Evolutionary conservation across 345 rosid species (phyloP).

Genomic region (Durio zibethinus): DNA sequence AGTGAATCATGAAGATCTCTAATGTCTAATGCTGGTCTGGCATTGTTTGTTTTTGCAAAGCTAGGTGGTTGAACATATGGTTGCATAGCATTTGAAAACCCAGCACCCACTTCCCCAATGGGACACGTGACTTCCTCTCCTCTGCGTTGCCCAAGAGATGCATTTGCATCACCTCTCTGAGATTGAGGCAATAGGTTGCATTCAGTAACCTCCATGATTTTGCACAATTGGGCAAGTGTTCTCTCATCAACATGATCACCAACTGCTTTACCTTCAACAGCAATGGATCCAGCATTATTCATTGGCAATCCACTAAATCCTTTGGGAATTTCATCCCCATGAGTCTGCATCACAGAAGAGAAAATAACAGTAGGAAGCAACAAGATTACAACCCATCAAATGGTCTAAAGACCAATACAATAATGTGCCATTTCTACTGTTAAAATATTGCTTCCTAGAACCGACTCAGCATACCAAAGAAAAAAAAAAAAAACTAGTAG

Average conservation of each 20-base stretch:
- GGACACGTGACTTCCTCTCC: slow-evolving; percentile 41
- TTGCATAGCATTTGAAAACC: slow-evolving; percentile 31
- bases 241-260: slow-evolving; percentile 39
- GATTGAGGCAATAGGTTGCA: slow-evolving; percentile 42
- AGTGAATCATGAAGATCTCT: slow-evolving; percentile 52
- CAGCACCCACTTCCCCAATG: slow-evolving; percentile 30
- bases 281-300: slow-evolving; percentile 33
- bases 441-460: slow-evolving; percentile 8
- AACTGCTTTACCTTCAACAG: slow-evolving; percentile 34
- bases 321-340: slow-evolving; percentile 39
- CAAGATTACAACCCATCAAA: not conserved
- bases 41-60: slow-evolving; percentile 34
- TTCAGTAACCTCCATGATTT: slow-evolving; percentile 45
- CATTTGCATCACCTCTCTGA: slow-evolving; percentile 35
- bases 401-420: not conserved
- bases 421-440: not conserved
- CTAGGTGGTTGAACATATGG: slow-evolving; percentile 21
- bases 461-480: not conserved
- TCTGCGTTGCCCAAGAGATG: slow-evolving; percentile 36
- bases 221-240: slow-evolving; percentile 43
- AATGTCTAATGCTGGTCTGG: slow-evolving; percentile 41
- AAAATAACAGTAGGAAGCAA: slow-evolving; percentile 9
- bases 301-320: slow-evolving; percentile 36
- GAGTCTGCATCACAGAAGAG: slow-evolving; percentile 30
- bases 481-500: not conserved